phyloP scores from a whole-genome alignment of 2,329 filamentous ascomycete species.

The Sporothrix phasma region DNA sequence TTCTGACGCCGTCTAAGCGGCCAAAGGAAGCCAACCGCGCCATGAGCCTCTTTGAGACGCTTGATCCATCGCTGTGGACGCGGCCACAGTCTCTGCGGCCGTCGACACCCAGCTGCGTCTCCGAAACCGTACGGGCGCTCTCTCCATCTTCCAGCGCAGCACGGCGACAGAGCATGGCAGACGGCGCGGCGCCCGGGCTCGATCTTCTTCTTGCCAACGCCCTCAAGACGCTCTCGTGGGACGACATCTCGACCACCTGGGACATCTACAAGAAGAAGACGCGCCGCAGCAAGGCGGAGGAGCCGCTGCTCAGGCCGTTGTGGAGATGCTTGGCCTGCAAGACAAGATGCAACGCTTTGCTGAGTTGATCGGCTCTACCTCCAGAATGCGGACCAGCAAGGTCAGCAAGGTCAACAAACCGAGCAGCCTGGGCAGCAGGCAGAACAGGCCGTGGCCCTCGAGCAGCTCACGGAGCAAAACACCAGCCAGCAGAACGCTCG shows the following conservation, averaged over 20 bases:
- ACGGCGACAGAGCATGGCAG: conserved; percentile 5
- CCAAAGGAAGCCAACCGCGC: conserved; percentile 36
- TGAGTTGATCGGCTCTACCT: not conserved
- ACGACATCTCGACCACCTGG: conserved; percentile 30
- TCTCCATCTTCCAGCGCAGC: conserved; percentile 32
- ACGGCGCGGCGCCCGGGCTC: conserved; percentile 26
- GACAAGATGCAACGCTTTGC: not conserved
- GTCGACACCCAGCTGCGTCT: conserved; percentile 34
- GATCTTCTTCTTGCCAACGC: conserved; percentile 35
- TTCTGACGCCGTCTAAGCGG: conserved; percentile 35
- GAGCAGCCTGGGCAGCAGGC: not conserved
- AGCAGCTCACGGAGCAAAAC: not conserved
- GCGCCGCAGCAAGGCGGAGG: not conserved
- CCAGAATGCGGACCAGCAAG: not conserved
- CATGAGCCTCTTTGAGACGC: conserved; percentile 34
- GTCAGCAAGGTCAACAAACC: no score
- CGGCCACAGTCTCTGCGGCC: conserved; percentile 31
- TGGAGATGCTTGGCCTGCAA: not conserved
- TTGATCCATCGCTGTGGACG: conserved; percentile 30
- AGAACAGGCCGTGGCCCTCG: no score
- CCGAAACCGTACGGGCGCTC: conserved; percentile 30
- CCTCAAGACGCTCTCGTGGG: conserved; percentile 31
- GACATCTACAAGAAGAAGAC: conserved; percentile 22
- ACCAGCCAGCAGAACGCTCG: not conserved
- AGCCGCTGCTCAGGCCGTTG: conserved; percentile 28